These are phyloP conservation scores for Triticum urartu DNA, from an alignment of 176 grass and related monocot genomes.

Conservation along the genomic window DNA sequence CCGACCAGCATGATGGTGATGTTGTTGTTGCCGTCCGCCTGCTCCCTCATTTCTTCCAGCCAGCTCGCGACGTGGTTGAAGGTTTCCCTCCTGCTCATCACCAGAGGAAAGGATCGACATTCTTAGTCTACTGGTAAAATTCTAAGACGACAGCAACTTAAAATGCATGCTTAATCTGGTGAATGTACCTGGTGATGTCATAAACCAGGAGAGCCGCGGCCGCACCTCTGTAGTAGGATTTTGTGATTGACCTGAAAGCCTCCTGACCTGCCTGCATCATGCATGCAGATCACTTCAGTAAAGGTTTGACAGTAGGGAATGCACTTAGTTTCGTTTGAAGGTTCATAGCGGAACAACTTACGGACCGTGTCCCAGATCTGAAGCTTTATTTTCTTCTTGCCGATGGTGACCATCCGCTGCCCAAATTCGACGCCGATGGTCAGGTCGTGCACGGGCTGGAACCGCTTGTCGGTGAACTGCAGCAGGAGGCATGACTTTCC, in stretches of 20 bases:
- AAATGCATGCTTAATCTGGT: neutral
- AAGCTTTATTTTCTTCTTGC: conserved; percentile 57
- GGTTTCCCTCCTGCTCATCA: conserved; percentile 50
- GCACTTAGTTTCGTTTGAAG: neutral
- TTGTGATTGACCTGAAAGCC: conserved; percentile 59
- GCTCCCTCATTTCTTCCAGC: conserved; percentile 53
- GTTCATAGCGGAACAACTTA: neutral
- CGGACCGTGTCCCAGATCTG: conserved; percentile 70
- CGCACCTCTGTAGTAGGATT: conserved; percentile 60
- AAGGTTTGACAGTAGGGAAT: neutral
- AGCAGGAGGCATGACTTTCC: conserved; percentile 62
- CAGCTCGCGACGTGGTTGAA: conserved; percentile 59
- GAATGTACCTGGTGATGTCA: conserved; percentile 61
- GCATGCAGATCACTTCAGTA: neutral
- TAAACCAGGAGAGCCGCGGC: conserved; percentile 59
- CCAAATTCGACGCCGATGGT: conserved; percentile 69
- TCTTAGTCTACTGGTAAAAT: neutral
- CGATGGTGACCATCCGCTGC: conserved; percentile 50
- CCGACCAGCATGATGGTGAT: conserved; percentile 71
- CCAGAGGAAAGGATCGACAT: neutral
- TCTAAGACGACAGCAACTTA: neutral
- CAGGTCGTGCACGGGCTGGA: conserved; percentile 60
- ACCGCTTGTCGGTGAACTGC: conserved; percentile 65
- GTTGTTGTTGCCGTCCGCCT: conserved; percentile 40
- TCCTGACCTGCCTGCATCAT: conserved; percentile 57